These are phyloP conservation scores for Fraxinus sp. DNA, from an alignment of 305 asterid genomes.

Conservation along the genomic window DNA sequence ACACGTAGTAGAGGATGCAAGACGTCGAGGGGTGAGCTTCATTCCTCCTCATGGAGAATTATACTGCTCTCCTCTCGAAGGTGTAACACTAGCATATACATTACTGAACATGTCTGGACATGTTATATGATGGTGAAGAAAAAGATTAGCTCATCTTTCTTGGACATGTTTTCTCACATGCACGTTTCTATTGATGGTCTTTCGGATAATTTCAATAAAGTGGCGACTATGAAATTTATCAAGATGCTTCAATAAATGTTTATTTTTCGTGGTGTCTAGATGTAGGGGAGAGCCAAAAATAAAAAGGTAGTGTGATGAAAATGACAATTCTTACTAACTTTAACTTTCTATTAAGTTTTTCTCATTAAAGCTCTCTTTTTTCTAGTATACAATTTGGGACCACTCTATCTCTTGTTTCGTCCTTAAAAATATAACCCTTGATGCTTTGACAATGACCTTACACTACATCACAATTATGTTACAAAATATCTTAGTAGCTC, in stretches of 20 bases:
- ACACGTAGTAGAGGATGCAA: neutral
- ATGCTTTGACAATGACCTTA: neutral
- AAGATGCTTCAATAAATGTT: neutral
- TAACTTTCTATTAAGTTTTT: neutral
- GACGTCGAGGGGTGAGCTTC: neutral
- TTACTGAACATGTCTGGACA: neutral
- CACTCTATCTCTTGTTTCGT: neutral
- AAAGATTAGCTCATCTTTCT: neutral
- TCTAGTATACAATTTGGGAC: neutral
- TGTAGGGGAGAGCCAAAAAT: neutral
- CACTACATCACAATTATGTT: neutral
- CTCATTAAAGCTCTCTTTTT: neutral
- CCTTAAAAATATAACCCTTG: neutral
- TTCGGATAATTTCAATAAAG: neutral
- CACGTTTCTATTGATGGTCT: neutral
- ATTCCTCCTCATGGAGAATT: neutral
- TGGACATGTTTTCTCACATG: neutral
- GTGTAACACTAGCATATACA: neutral
- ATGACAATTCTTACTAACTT: neutral
- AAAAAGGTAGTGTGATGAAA: neutral
- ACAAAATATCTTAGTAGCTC: neutral
- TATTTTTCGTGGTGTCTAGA: neutral
- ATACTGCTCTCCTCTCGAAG: neutral
- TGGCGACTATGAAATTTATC: neutral
- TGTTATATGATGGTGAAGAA: neutral